A percentile compares a stretch with the other conserved stretches of the same genome.
Evolutionary conservation across 108 stramenopile genomes (phyloP).

Genomic region (Cyclotella choctawhatcheeana): DNA sequence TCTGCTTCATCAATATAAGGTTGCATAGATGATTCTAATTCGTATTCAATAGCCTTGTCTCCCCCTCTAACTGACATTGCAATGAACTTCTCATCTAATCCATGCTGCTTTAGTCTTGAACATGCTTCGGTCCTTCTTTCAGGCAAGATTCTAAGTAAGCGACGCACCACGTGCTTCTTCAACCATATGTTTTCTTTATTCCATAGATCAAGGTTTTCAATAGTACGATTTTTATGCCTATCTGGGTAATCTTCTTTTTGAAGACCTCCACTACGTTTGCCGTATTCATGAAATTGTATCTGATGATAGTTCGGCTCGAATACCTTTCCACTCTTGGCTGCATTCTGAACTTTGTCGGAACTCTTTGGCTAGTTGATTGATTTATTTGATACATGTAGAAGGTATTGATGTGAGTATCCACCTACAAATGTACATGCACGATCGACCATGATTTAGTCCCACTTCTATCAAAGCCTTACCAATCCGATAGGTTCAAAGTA

Average conservation of each 20-base stretch:
- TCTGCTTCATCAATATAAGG: conserved; percentile 14
- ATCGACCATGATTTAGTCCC: too few species aligned
- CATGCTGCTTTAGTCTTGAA: conserved; percentile 8
- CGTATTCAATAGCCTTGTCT: conserved; percentile 8
- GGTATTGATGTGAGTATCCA: too few species aligned
- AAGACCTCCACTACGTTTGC: background rate
- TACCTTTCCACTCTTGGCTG: background rate
- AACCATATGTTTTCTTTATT: background rate
- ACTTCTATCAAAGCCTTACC: too few species aligned
- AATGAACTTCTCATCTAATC: conserved; percentile 16
- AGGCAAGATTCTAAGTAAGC: background rate
- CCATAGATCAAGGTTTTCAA: background rate
- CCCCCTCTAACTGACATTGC: conserved; percentile 14
- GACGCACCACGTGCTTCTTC: background rate
- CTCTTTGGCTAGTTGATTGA: too few species aligned
- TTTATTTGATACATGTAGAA: too few species aligned
- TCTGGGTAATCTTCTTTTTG: background rate
- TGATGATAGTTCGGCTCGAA: background rate
- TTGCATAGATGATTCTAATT: background rate
- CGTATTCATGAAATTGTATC: conserved; percentile 11
- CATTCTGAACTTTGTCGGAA: background rate
- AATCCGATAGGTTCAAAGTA: conserved; percentile 24
- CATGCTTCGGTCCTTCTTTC: background rate
- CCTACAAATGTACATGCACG: too few species aligned
- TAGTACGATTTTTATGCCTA: background rate